Evolutionary conservation across 345 rosid species (phyloP), one percentile per base, ranked within the genome.

Genomic region (Bruguiera parviflora): DNA sequence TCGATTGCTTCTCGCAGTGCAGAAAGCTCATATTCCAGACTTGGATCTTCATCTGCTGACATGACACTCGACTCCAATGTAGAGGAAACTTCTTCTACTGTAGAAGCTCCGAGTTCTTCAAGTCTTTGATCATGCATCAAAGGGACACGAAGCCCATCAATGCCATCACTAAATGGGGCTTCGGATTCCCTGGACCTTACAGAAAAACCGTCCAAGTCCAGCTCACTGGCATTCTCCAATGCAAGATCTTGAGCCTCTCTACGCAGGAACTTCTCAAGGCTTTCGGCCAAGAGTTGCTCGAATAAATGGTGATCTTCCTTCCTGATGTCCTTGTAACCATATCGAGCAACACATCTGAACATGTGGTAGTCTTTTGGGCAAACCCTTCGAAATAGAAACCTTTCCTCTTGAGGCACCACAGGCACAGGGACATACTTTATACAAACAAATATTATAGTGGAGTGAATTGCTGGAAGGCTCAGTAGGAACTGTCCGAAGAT

Each of bases 391-490:
- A 95, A 92, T 37, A 92, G 88, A 75, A 92, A 95, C 65, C 99
- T 78, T 71, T 95, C 97, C 63, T 87, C 96, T 61, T 86, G 96
- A 39, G 91, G 96, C 56, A 92, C 99, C 15, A 92, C 88, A 0
- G 99, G 99, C 49, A 95, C 86, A 3, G 96, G 99, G 31, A 95
- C 96, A 63, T 92, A 92, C 65, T 95, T 95, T 83, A 95, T 92
- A 81, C 97, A 91, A 64, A 91, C 96, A 60, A 95, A 89, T 65
- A 95, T 85, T 58, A 92, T 63, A 5, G 96, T 86, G 1, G 99
- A 95, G 63, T 95, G 99, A 67, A 95, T 87, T 0, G 99, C 97
- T 3, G 97, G 99, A 25, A 95, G 91, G 77, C 80, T 84, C 47
- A 89, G 80, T 72, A 95, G 81, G 81, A 88, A 95, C 84, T 92